Evolutionary conservation across 169 alveolate species (phyloP).

Genomic region (Plasmodium yoelii): DNA sequence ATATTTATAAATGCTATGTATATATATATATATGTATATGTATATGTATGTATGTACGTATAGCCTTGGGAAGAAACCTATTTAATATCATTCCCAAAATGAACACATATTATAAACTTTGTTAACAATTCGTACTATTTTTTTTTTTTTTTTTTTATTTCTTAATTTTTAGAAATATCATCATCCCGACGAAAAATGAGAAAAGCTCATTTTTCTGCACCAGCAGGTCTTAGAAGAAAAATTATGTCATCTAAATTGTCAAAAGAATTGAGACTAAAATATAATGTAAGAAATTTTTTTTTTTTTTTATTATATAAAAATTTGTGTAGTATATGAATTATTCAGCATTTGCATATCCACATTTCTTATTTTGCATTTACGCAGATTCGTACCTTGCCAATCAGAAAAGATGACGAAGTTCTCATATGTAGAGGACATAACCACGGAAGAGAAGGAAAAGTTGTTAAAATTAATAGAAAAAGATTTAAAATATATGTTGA

Average conservation of each 20-base stretch:
- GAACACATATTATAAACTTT: background rate
- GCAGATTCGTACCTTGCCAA: constrained; percentile 96
- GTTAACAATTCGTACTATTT: background rate
- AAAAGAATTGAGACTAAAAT: constrained; percentile 96
- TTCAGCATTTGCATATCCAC: background rate
- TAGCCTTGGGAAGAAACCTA: background rate
- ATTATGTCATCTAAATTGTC: constrained; percentile 98
- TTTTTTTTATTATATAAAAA: background rate
- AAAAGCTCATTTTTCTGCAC: constrained; percentile 98
- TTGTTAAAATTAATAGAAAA: constrained; percentile 97
- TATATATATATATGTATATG: background rate
- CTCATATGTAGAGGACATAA: constrained; percentile 96
- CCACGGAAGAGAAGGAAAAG: constrained; percentile 98
- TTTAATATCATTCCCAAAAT: background rate
- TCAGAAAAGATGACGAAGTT: constrained; percentile 98
- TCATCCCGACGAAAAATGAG: constrained; percentile 96
- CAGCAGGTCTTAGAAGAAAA: constrained; percentile 96
- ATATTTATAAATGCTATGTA: background rate
- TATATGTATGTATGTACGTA: background rate
- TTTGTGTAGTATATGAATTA: background rate
- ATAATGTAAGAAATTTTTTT: constrained; percentile 89
- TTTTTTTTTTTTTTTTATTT: constrained; percentile 24
- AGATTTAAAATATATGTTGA: constrained; percentile 97
- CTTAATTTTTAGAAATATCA: constrained; percentile 82
- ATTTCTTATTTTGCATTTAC: too few species aligned